phyloP scores from a whole-genome alignment of 2,329 filamentous ascomycete genomes.

The Colletotrichum viniferum region DNA sequence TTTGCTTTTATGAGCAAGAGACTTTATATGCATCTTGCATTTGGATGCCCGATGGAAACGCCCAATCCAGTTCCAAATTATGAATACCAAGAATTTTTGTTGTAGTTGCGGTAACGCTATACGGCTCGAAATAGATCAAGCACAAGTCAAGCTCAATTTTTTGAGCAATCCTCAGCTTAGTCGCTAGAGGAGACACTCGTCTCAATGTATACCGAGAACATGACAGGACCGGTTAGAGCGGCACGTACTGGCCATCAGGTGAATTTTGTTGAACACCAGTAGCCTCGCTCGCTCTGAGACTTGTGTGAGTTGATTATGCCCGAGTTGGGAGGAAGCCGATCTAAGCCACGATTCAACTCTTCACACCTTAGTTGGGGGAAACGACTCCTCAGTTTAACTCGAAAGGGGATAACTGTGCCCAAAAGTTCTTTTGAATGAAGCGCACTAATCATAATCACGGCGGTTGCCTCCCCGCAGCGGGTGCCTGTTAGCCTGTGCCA shows the following conservation, averaged over 20 bases:
- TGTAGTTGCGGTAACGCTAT: neutral
- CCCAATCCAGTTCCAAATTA: neutral
- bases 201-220: neutral
- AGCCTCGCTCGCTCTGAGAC: neutral
- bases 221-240: neutral
- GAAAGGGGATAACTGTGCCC: neutral
- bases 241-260: neutral
- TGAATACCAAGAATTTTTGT: neutral
- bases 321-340: neutral
- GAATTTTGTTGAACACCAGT: neutral
- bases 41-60: neutral
- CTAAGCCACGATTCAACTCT: neutral
- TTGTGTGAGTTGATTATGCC: neutral
- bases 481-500: neutral
- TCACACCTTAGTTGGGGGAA: fast-evolving
- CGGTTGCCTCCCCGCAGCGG: neutral
- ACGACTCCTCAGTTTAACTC: neutral
- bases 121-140: neutral
- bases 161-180: neutral
- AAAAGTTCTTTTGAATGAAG: neutral
- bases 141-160: neutral
- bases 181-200: neutral
- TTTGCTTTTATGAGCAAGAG: neutral
- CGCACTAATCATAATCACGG: neutral
- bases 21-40: neutral